These are phyloP conservation scores for Henningerozyma blattae DNA, from an alignment of 805 yeast species.

Conservation along the genomic window DNA sequence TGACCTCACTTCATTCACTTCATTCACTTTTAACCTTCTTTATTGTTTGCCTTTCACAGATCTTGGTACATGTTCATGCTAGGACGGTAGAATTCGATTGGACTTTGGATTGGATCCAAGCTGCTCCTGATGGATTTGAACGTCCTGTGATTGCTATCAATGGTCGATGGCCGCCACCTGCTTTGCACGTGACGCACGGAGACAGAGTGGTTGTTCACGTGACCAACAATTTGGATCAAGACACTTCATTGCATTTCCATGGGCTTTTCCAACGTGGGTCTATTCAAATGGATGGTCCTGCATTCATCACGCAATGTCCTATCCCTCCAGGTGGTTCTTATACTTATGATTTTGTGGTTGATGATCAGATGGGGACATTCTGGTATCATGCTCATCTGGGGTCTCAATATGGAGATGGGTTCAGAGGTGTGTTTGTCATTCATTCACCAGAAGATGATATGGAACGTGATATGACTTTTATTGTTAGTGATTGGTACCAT, in stretches of 20 bases:
- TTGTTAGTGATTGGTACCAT: constrained; percentile 57
- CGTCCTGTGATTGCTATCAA: constrained; percentile 57
- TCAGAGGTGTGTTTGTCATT: constrained; percentile 55
- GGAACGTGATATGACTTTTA: constrained; percentile 42
- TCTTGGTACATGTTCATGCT: constrained; percentile 1
- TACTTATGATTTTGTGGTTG: constrained; percentile 59
- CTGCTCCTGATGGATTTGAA: constrained; percentile 56
- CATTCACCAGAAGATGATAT: constrained; percentile 41
- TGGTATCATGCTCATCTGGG: constrained; percentile 82
- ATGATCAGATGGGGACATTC: constrained; percentile 60
- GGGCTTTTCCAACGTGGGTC: constrained; percentile 42
- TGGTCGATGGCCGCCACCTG: constrained; percentile 64
- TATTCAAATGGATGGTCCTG: constrained; percentile 67
- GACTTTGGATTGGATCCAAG: constrained; percentile 46
- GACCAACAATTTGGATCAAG: constrained; percentile 45
- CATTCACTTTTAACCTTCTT: too few species aligned
- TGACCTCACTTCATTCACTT: too few species aligned
- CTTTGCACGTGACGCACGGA: constrained; percentile 49
- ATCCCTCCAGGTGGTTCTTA: constrained; percentile 56
- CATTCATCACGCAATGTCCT: constrained; percentile 71
- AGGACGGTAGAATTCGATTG: constrained; percentile 45
- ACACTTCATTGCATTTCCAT: constrained; percentile 67
- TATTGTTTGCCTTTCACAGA: too few species aligned
- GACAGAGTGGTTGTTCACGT: constrained; percentile 49
- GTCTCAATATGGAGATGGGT: constrained; percentile 67